phyloP scores from a whole-genome alignment of 345 rosid species.

The Lepidium aucheri region DNA sequence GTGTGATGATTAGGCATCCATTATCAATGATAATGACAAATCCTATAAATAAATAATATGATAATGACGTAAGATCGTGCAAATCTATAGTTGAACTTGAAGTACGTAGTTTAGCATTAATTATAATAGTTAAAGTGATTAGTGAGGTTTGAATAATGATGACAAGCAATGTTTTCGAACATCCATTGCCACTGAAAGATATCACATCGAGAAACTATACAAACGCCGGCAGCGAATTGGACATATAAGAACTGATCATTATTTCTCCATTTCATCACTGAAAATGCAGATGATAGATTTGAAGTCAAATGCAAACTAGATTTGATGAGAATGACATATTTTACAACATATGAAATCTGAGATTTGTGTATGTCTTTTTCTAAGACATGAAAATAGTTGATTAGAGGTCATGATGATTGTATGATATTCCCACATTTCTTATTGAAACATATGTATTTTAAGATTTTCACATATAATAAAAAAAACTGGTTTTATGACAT shows the following conservation, averaged over 20 bases:
- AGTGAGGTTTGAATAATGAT: background rate
- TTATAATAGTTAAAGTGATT: background rate
- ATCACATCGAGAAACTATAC: conserved; percentile 3
- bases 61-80: conserved; percentile 1
- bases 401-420: background rate
- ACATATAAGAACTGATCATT: background rate
- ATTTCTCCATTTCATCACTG: background rate
- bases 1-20: background rate
- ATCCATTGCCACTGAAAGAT: background rate
- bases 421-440: background rate
- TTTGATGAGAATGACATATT: background rate
- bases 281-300: background rate
- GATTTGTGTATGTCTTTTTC: background rate
- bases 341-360: background rate
- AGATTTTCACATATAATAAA: too few relatives aligned
- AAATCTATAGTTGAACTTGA: background rate
- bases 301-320: conserved; percentile 2
- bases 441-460: too few relatives aligned
- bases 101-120: background rate
- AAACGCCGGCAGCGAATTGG: background rate
- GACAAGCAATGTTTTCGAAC: background rate
- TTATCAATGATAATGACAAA: background rate
- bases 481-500: too few relatives aligned
- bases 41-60: background rate
- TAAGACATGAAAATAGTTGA: background rate